phyloP scores from a whole-genome alignment of 768 basidiomycete species.

The Symmetrospora coprosmae region DNA sequence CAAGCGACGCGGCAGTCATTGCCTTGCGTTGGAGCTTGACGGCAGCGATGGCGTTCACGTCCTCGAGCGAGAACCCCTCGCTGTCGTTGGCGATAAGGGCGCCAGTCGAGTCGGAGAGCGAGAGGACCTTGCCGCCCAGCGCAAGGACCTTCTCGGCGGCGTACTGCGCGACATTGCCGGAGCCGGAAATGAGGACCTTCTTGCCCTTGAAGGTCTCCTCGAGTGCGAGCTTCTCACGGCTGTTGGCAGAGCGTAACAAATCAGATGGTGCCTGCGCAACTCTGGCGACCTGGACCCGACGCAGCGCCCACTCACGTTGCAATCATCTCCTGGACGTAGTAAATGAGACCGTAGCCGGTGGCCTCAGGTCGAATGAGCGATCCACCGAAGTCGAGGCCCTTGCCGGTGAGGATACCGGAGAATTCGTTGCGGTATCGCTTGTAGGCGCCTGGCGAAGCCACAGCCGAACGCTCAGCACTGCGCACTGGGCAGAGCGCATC shows the following conservation, averaged over 20 bases:
- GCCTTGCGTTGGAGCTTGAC: constrained; percentile 44
- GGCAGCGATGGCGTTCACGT: constrained; percentile 44
- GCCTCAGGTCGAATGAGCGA: constrained; percentile 59
- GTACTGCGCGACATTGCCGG: constrained; percentile 56
- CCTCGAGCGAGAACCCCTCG: constrained; percentile 48
- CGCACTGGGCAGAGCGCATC: too few relatives aligned
- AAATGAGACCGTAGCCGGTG: constrained; percentile 59
- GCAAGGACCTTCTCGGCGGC: constrained; percentile 64
- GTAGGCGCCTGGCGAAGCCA: constrained; percentile 67
- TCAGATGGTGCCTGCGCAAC: background rate
- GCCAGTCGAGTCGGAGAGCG: constrained; percentile 63
- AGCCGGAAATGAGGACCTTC: constrained; percentile 43
- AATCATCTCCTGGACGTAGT: constrained; percentile 57
- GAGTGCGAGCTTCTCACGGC: constrained; percentile 49
- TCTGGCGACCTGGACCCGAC: too few relatives aligned
- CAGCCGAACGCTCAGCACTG: too few relatives aligned
- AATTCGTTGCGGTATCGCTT: constrained; percentile 60
- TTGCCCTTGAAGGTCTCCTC: constrained; percentile 45
- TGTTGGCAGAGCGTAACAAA: constrained; percentile 35
- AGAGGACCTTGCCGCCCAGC: constrained; percentile 56
- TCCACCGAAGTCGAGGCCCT: constrained; percentile 56
- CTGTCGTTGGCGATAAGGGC: constrained; percentile 46
- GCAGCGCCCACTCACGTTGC: constrained; percentile 17
- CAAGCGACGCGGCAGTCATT: constrained; percentile 23
- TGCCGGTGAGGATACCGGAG: constrained; percentile 54